Evolutionary conservation across 2,329 filamentous ascomycete species (phyloP).

Genomic region (Proliferodiscus dingleyae): DNA sequence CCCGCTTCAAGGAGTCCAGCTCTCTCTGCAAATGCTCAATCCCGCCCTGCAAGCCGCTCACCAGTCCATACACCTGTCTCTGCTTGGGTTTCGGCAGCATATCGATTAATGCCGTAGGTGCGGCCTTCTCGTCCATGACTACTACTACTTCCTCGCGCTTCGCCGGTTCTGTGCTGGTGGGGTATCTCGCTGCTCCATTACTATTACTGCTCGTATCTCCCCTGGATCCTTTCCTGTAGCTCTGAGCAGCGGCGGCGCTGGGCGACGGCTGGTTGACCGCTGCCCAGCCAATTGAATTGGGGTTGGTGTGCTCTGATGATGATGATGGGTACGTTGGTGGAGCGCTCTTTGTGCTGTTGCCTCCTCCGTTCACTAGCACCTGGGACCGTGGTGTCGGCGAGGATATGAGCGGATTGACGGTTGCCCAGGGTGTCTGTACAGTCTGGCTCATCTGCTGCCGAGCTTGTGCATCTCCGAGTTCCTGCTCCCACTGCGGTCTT

Average conservation of each 20-base stretch:
- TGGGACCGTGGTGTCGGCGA: not conserved
- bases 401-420: slow-evolving; percentile 20
- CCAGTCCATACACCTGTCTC: slow-evolving; percentile 28
- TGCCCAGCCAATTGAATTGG: slow-evolving; percentile 22
- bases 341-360: slow-evolving; percentile 7
- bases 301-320: slow-evolving; percentile 14
- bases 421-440: slow-evolving; percentile 23
- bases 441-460: slow-evolving; percentile 22
- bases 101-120: slow-evolving; percentile 26
- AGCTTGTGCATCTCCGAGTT: slow-evolving; percentile 20
- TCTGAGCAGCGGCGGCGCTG: no score
- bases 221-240: no score
- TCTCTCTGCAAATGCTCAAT: slow-evolving; percentile 31
- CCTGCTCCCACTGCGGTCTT: slow-evolving; percentile 28
- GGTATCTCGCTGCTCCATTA: slow-evolving; percentile 37
- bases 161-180: slow-evolving; percentile 16
- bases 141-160: slow-evolving; percentile 21
- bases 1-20: slow-evolving; percentile 26
- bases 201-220: slow-evolving; percentile 23
- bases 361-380: slow-evolving; percentile 15
- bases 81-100: slow-evolving; percentile 29
- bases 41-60: slow-evolving; percentile 29
- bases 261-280: slow-evolving; percentile 19
- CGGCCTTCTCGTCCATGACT: slow-evolving; percentile 17
- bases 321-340: not conserved